phyloP scores from a whole-genome alignment of 75 land plant species.

The Selaginella tamariscina region DNA sequence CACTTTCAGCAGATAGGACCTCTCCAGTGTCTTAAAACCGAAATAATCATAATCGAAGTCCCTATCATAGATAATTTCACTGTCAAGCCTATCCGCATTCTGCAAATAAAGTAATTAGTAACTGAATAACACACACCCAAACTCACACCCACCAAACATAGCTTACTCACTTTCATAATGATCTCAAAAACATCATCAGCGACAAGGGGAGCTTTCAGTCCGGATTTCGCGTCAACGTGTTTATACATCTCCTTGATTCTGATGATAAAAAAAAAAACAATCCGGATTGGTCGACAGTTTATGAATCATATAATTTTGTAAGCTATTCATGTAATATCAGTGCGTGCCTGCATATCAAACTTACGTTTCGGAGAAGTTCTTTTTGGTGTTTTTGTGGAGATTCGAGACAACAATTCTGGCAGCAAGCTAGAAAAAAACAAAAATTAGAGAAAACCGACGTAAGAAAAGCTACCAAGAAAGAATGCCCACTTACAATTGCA shows the following conservation, averaged over 20 bases:
- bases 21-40: slow-evolving; percentile 92
- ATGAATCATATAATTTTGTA: neutral
- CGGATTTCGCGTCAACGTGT: slow-evolving; percentile 55
- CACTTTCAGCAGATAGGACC: slow-evolving; percentile 85
- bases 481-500: slow-evolving; percentile 33
- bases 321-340: neutral
- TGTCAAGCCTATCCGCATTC: slow-evolving; percentile 87
- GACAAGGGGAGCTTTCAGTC: slow-evolving; percentile 59
- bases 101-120: slow-evolving; percentile 17
- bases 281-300: neutral
- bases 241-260: slow-evolving; percentile 81
- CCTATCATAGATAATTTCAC: slow-evolving; percentile 90
- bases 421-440: slow-evolving; percentile 47
- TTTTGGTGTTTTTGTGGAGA: slow-evolving; percentile 94
- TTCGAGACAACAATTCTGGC: slow-evolving; percentile 92
- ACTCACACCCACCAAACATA: neutral
- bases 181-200: slow-evolving; percentile 91
- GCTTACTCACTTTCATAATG: slow-evolving; percentile 51
- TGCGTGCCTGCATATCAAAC: slow-evolving; percentile 13
- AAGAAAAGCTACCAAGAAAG: neutral
- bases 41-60: slow-evolving; percentile 96
- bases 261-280: neutral
- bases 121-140: slow-evolving; percentile 8
- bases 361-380: slow-evolving; percentile 90
- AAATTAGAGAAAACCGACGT: neutral